Evolutionary conservation across 106 monocot species (phyloP), one percentile per base, ranked within the genome.

Genomic region (Platanthera guangdongensis): DNA sequence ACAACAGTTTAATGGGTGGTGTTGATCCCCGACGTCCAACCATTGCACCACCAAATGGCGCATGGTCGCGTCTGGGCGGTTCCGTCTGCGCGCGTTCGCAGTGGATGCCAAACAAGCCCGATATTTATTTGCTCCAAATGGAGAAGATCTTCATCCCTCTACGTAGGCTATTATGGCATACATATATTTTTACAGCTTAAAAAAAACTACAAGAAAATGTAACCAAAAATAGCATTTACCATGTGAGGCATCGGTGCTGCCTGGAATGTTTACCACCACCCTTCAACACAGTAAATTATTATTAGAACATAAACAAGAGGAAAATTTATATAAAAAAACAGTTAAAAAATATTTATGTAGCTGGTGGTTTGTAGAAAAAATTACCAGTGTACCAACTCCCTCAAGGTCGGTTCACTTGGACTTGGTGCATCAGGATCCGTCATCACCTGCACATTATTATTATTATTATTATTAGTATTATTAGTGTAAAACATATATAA

Each of bases 371-470:
- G 5, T 18, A 46, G 11, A 6, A 18, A 55, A 39, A n/a, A 2
- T 13, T 78, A 95, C 95, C 92, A 95, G 74, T 95, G 89, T 51
- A 95, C 69, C 82, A 78, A 89, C 59, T 95, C 95, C 53, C 92
- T 84, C 92, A 90, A 85, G 60, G 82, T 78, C 0, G 92, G 95
- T 9, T 95, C 95, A 75, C 95, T 95, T 1, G 95, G 95, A 25
- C 95, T 95, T 3, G 95, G 95, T 69, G 95, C 95, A 83, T 95
- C 95, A 5, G 92, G 95, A 70, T 95, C 95, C 3, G 88, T 92
- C 92, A 95, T 88, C 48, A 92, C 88, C 95, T 87, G 16, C 12
- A 67, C 32, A 14, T 39, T 39, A 39, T 39, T 39, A 39, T 39
- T 39, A 39, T 39, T 39, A 39, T 25, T 25, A 25, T 25, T 25